Conservation (phyloP, 257 asterid species). For the Solanum rostratum region DNA sequence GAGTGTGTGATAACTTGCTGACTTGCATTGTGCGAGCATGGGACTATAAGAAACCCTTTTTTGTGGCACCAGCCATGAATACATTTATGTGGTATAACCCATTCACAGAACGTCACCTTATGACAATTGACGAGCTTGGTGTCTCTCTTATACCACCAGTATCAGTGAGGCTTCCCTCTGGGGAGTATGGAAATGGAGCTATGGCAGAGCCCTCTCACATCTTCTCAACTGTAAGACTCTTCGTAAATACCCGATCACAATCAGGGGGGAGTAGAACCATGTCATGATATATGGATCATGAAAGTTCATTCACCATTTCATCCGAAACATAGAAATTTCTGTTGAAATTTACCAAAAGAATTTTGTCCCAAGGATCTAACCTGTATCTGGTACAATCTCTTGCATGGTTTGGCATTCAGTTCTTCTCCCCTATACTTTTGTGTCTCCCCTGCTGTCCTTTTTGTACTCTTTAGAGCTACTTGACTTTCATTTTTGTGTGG, state of each 20-base stretch:
- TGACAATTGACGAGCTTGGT: conserved; percentile 70
- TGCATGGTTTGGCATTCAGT: neutral
- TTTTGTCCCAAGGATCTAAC: neutral
- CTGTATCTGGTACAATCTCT: neutral
- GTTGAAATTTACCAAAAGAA: neutral
- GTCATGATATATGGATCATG: neutral
- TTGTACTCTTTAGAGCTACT: neutral
- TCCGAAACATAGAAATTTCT: neutral
- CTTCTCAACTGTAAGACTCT: conserved; percentile 54
- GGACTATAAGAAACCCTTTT: conserved; percentile 79
- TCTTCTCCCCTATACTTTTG: neutral
- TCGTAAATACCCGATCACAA: conserved; percentile 27
- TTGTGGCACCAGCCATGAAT: conserved; percentile 86
- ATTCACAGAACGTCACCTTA: conserved; percentile 69
- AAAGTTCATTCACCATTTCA: neutral
- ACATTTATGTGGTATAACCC: conserved; percentile 82
- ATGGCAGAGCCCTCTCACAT: conserved; percentile 83
- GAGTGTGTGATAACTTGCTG: conserved; percentile 80
- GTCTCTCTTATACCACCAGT: conserved; percentile 70
- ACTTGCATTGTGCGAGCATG: conserved; percentile 89
- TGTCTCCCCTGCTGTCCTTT: neutral
- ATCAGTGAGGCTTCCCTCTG: conserved; percentile 71
- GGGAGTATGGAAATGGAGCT: conserved; percentile 87
- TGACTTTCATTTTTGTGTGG: neutral
- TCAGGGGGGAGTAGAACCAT: conserved; percentile 1